Conservation (phyloP, 305 asterid genomes). For the Rubia tinctorum region DNA sequence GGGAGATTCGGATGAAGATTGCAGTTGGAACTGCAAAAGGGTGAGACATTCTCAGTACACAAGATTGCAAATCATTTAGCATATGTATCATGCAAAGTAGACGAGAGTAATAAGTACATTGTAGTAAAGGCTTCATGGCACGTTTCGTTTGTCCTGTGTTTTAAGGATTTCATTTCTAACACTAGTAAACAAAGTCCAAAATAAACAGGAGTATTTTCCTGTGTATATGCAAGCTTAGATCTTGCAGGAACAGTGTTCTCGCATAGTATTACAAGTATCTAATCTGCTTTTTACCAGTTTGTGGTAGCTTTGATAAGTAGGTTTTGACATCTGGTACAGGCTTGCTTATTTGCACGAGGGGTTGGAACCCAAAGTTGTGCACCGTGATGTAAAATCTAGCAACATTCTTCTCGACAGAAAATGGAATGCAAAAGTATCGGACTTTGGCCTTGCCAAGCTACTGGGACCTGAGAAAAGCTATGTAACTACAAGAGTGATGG, state of each 20-base stretch:
- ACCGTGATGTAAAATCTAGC: conserved; percentile 97
- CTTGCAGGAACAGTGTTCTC: neutral
- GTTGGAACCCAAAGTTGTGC: conserved; percentile 96
- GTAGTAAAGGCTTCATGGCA: neutral
- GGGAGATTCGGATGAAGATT: conserved; percentile 86
- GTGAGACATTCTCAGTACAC: conserved; percentile 44
- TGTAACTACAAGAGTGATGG: conserved; percentile 98
- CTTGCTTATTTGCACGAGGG: conserved; percentile 97
- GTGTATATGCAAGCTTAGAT: neutral
- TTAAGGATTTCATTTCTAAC: neutral
- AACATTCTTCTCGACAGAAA: conserved; percentile 85
- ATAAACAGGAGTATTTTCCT: neutral
- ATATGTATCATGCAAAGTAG: too few relatives aligned
- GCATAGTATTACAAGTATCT: neutral
- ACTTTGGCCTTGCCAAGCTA: conserved; percentile 93
- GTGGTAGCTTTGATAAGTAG: neutral
- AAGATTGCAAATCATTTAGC: too few relatives aligned
- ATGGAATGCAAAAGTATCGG: conserved; percentile 90
- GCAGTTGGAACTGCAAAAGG: conserved; percentile 91
- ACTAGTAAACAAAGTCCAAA: neutral
- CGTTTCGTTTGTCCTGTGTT: neutral
- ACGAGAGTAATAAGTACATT: too few relatives aligned
- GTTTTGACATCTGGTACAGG: conserved; percentile 32
- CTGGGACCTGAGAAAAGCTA: conserved; percentile 84
- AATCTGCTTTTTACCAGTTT: neutral